Conservation (phyloP, 2,329 filamentous ascomycete genomes). For the Metarhizium sp. region DNA sequence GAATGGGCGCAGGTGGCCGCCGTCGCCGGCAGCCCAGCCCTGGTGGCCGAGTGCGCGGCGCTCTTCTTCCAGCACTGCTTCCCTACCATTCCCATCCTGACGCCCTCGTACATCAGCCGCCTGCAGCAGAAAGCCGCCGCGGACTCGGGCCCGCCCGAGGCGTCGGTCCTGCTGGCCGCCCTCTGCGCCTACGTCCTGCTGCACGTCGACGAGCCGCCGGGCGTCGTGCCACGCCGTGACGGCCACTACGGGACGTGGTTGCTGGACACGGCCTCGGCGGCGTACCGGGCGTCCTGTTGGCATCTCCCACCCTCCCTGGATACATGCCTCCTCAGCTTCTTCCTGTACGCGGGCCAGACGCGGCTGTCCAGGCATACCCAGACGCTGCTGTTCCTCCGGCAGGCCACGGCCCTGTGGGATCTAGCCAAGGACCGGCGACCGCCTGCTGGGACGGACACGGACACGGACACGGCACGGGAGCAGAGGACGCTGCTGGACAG, state of each 20-base stretch:
- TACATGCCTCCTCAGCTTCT: constrained; percentile 31
- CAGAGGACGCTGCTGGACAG: constrained; percentile 19
- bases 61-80: constrained; percentile 30
- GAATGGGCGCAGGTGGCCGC: constrained; percentile 19
- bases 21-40: constrained; percentile 21
- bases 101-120: constrained; percentile 23
- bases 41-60: constrained; percentile 26
- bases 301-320: constrained; percentile 27
- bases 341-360: constrained; percentile 35
- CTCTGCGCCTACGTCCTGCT: constrained; percentile 32
- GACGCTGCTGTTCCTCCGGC: constrained; percentile 32
- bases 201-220: constrained; percentile 28
- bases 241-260: constrained; percentile 25
- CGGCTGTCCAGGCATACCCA: constrained; percentile 32
- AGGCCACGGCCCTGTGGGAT: constrained; percentile 31
- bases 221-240: constrained; percentile 8
- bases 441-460: not conserved
- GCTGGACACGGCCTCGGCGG: constrained; percentile 25
- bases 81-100: constrained; percentile 34
- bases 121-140: constrained; percentile 15
- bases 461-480: not conserved
- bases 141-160: constrained; percentile 17
- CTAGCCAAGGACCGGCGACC: constrained; percentile 20
- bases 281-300: constrained; percentile 23
- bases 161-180: constrained; percentile 26